Percentiles rank a stretch among this genome's conserved stretches.
Evolutionary conservation across 108 stramenopile species (phyloP).

Genomic region (Schizochytrium sp.): DNA sequence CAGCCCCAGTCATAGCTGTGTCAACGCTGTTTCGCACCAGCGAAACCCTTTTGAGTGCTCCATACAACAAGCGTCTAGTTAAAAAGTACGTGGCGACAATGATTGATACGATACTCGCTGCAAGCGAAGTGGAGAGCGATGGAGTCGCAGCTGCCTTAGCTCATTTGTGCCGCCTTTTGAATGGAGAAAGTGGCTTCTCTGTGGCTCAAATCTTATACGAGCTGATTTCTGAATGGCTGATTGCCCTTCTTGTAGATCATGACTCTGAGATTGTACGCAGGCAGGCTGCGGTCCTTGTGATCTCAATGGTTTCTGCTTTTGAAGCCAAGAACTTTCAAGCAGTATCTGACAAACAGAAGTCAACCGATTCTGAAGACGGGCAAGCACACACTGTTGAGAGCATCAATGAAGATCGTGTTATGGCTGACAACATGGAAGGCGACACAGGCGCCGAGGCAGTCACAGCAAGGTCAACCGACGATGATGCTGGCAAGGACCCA

Average conservation of each 20-base stretch:
- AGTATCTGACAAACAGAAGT: no score
- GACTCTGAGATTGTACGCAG: conserved; percentile 13
- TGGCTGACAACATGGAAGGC: not conserved
- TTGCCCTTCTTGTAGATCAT: not conserved
- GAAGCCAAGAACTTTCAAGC: not conserved
- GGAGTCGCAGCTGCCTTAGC: not conserved
- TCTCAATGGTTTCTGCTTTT: conserved; percentile 6
- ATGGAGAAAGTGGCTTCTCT: not conserved
- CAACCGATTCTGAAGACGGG: no score
- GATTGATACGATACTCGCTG: not conserved
- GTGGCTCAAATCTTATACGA: not conserved
- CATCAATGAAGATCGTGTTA: no score
- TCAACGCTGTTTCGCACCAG: not conserved
- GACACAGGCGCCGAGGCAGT: not conserved
- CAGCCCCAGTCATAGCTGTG: not conserved
- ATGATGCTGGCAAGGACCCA: not conserved
- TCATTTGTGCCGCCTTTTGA: not conserved
- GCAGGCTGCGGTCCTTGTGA: not conserved
- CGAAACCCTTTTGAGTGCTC: not conserved
- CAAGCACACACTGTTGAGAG: no score
- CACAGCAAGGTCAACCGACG: not conserved
- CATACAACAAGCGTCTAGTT: not conserved
- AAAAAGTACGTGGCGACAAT: not conserved
- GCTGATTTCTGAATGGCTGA: not conserved
- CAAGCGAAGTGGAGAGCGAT: not conserved